phyloP scores from a whole-genome alignment of 371 early-diverging fungal species.

The Gilbertella persicaria region DNA sequence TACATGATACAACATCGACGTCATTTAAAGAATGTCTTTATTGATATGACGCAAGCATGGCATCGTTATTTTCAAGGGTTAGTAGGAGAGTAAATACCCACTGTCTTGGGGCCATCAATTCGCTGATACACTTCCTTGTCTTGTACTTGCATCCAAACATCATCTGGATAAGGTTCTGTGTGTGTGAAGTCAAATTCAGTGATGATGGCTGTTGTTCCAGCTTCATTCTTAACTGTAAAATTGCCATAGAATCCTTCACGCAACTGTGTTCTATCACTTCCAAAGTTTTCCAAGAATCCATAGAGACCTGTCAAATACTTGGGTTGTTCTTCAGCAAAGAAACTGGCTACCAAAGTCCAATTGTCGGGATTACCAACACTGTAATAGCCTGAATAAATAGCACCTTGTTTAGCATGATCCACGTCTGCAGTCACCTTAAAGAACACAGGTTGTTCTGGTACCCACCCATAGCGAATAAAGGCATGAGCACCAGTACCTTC shows the following conservation, averaged over 20 bases:
- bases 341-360: constrained; percentile 16
- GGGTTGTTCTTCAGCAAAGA: constrained; percentile 6
- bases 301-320: constrained; percentile 6
- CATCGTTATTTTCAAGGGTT: too few relatives aligned
- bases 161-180: neutral
- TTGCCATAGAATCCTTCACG: constrained; percentile 18
- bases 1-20: too few relatives aligned
- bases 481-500: constrained; percentile 25
- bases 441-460: constrained; percentile 8
- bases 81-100: constrained; percentile 7
- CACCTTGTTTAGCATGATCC: neutral
- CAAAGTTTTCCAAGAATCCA: constrained; percentile 21
- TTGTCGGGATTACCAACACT: neutral
- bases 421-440: constrained; percentile 13
- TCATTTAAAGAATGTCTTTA: too few relatives aligned
- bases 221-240: constrained; percentile 4
- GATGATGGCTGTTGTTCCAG: neutral
- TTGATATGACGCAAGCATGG: too few relatives aligned
- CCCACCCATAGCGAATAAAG: constrained; percentile 6
- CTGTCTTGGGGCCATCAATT: constrained; percentile 10
- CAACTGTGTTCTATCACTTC: neutral
- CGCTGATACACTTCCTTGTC: constrained; percentile 7
- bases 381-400: constrained; percentile 13
- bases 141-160: constrained; percentile 6
- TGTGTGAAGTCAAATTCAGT: neutral